Percentiles rank a stretch among this genome's conserved stretches.
phyloP scores from a whole-genome alignment of 2,329 filamentous ascomycete species.

The Emmonsia crescens region DNA sequence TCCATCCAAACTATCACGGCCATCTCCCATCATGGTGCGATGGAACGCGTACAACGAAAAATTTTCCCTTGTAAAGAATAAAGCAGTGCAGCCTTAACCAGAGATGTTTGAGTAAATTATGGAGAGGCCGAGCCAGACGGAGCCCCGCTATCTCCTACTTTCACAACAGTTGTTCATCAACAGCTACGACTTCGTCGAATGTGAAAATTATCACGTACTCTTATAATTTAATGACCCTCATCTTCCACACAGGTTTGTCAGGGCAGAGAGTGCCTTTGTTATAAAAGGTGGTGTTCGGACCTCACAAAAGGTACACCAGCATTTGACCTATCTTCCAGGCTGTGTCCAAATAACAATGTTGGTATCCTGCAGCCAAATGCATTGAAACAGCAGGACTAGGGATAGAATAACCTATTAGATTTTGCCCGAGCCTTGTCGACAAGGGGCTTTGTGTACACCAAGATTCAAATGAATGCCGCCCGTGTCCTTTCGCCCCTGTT shows the following conservation, averaged over 20 bases:
- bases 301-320: not conserved
- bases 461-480: not conserved
- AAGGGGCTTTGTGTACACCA: not conserved
- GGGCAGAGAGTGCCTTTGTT: not conserved
- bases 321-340: not conserved
- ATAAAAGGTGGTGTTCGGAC: not conserved
- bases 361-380: not conserved
- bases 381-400: not conserved
- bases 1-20: not conserved
- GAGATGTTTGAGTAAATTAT: not conserved
- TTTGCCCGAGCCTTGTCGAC: not conserved
- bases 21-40: not conserved
- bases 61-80: not conserved
- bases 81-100: not conserved
- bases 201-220: not conserved
- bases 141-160: not conserved
- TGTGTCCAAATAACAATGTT: not conserved
- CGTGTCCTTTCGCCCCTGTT: not conserved
- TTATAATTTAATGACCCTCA: not conserved
- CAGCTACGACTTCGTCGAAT: not conserved
- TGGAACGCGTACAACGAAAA: not conserved
- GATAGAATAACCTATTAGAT: not conserved
- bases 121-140: not conserved
- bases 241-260: not conserved
- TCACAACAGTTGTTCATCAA: not conserved